Percentiles rank a stretch among this genome's conserved stretches.
These are phyloP conservation scores for Leptodermis oblonga DNA, from an alignment of 257 asterid species.

Conservation along the genomic window DNA sequence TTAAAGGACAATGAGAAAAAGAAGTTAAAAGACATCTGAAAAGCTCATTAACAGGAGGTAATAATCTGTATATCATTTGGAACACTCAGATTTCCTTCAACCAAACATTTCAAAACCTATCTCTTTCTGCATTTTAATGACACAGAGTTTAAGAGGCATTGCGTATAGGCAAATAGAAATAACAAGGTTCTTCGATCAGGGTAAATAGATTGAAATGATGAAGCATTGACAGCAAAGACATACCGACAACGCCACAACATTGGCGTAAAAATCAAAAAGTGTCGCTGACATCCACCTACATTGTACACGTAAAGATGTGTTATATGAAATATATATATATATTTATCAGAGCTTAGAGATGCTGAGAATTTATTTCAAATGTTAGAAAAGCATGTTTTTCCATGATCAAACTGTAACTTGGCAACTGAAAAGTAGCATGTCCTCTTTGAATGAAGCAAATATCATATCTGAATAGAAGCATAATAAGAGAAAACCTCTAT, in stretches of 20 bases:
- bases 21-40: background rate
- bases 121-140: background rate
- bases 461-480: background rate
- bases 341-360: background rate
- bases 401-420: background rate
- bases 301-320: conserved; percentile 13
- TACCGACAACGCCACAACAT: conserved; percentile 61
- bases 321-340: background rate
- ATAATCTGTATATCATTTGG: background rate
- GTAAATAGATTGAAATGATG: background rate
- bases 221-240: conserved; percentile 10
- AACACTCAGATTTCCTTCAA: background rate
- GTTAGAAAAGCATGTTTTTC: background rate
- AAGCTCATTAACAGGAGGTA: background rate
- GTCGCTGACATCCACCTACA: conserved; percentile 80
- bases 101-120: background rate
- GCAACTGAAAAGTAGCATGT: background rate
- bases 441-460: background rate
- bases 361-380: background rate
- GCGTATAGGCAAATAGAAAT: background rate
- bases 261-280: conserved; percentile 63
- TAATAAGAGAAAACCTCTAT: conserved; percentile 1
- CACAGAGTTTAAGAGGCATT: background rate
- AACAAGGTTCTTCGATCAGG: background rate
- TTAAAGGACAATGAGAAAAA: background rate